Conservation (phyloP, 2,329 filamentous ascomycete species). For the Curvularia spicifera region DNA sequence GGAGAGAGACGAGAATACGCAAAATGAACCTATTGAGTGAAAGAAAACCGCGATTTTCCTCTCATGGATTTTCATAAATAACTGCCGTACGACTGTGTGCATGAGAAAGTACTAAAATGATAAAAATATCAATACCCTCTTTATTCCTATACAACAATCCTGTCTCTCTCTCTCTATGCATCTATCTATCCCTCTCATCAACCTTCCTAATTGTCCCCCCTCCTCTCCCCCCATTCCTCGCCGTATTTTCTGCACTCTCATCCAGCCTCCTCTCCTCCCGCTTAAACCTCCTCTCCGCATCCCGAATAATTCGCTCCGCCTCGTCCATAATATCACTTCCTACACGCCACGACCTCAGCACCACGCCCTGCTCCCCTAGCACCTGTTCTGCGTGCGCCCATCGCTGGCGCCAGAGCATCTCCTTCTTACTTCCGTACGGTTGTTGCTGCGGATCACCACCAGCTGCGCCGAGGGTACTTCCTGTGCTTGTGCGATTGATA, state of each 20-base stretch:
- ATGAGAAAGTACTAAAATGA: not conserved
- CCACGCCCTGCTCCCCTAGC: constrained; percentile 69
- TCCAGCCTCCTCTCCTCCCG: constrained; percentile 10
- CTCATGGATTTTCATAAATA: no score
- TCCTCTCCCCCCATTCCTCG: not conserved
- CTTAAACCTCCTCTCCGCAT: constrained; percentile 53
- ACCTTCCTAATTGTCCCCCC: not conserved
- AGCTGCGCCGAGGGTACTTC: constrained; percentile 32
- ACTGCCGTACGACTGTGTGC: no score
- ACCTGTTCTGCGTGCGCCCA: constrained; percentile 69
- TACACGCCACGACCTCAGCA: constrained; percentile 74
- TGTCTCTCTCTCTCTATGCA: not conserved
- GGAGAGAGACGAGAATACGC: no score
- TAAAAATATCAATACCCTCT: not conserved
- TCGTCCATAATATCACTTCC: constrained; percentile 73
- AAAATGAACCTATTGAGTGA: no score
- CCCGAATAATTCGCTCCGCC: constrained; percentile 68
- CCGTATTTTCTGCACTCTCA: not conserved
- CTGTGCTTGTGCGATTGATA: constrained; percentile 35
- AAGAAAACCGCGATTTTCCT: no score
- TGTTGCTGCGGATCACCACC: constrained; percentile 2
- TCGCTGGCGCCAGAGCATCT: constrained; percentile 74
- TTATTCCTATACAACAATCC: not conserved
- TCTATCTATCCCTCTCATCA: constrained; percentile 3
- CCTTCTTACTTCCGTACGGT: constrained; percentile 65